phyloP scores from a whole-genome alignment of 2,329 filamentous ascomycete species.

The Colletotrichum sp. region DNA sequence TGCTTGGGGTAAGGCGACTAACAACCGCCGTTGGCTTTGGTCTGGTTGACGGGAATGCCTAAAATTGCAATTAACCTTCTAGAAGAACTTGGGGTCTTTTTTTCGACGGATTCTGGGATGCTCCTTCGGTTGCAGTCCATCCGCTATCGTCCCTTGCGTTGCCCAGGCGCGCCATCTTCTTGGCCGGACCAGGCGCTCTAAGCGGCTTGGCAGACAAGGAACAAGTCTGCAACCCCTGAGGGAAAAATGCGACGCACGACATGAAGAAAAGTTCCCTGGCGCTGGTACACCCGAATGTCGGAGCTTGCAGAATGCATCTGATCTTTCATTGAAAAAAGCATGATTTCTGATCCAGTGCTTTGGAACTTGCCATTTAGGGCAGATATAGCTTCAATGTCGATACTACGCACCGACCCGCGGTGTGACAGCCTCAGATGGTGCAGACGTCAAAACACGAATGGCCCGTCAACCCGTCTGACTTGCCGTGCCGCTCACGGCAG shows the following conservation, averaged over 20 bases:
- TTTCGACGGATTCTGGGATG: background rate
- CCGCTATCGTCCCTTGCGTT: background rate
- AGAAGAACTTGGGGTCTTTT: background rate
- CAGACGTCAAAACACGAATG: background rate
- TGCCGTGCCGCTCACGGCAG: slow-evolving; percentile 7
- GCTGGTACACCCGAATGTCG: background rate
- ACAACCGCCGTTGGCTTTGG: background rate
- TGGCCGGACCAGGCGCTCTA: background rate
- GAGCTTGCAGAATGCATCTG: background rate
- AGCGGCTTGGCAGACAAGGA: slow-evolving; percentile 10
- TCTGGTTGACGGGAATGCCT: background rate
- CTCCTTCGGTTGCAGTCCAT: background rate
- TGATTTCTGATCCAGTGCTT: background rate
- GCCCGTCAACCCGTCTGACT: background rate
- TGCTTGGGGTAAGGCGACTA: background rate
- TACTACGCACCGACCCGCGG: background rate
- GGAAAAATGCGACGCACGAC: slow-evolving; percentile 1
- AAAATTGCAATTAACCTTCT: background rate
- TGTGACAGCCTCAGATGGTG: background rate
- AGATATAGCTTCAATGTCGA: background rate
- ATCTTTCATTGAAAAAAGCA: background rate
- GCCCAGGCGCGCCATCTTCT: background rate
- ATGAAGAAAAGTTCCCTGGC: background rate
- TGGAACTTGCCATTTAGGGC: background rate
- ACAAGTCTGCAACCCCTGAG: background rate